Evolutionary conservation across 192 early-diverging fungal species (phyloP).

Genomic region (Umbelopsis sp.): DNA sequence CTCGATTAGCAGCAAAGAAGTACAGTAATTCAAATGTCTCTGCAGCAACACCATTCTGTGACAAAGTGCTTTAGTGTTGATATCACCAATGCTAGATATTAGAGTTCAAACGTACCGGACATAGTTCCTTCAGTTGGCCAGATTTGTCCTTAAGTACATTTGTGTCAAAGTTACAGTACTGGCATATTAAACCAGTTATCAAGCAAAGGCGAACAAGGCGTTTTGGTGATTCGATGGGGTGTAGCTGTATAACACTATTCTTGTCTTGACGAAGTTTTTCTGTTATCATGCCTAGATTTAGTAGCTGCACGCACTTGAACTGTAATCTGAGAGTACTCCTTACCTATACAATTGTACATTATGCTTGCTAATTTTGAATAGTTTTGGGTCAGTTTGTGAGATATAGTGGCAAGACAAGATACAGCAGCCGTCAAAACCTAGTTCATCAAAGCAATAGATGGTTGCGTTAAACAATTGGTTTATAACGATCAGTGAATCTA

Average conservation of each 20-base stretch:
- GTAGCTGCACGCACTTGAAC: background rate
- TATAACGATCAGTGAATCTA: background rate
- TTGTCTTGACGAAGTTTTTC: conserved; percentile 55
- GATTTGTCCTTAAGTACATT: conserved; percentile 15
- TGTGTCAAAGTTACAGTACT: conserved; percentile 80
- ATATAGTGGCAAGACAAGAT: conserved; percentile 73
- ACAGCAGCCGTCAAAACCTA: conserved; percentile 67
- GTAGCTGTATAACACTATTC: conserved; percentile 34
- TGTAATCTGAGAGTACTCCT: background rate
- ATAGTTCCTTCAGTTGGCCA: background rate
- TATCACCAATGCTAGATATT: background rate
- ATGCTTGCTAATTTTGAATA: conserved; percentile 48
- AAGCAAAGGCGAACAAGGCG: conserved; percentile 70
- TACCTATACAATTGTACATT: conserved; percentile 45
- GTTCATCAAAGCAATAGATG: no score
- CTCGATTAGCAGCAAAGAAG: conserved; percentile 40
- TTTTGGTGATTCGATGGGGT: conserved; percentile 36
- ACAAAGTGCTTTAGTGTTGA: background rate
- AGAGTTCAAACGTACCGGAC: background rate
- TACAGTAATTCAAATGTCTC: conserved; percentile 44
- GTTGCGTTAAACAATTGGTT: background rate
- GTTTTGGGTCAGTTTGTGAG: conserved; percentile 59
- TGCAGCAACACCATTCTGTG: conserved; percentile 12
- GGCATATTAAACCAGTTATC: conserved; percentile 70
- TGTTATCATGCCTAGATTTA: conserved; percentile 20